These are phyloP conservation scores for Trypethelium eluteriae DNA, from an alignment of 495 filamentous ascomycete species.

Conservation along the genomic window DNA sequence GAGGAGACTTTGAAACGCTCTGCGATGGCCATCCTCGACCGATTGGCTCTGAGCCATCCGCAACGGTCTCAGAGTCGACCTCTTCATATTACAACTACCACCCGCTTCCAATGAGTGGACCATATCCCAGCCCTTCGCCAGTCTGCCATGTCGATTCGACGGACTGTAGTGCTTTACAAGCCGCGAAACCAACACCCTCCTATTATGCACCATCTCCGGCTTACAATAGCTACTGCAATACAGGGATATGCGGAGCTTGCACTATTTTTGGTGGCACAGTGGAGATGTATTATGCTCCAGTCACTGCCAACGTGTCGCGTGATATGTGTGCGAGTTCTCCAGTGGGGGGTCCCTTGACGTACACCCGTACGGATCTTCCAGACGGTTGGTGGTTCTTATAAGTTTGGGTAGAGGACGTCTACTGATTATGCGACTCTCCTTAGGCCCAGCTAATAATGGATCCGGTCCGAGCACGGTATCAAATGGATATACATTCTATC, in stretches of 20 bases:
- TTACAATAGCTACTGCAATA: slow-evolving; percentile 1
- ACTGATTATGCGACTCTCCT: not conserved
- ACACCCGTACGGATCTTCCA: slow-evolving; percentile 1
- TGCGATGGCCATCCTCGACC: slow-evolving; percentile 19
- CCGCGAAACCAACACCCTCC: not conserved
- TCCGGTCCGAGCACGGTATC: slow-evolving; percentile 8
- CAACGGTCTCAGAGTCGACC: slow-evolving; percentile 12
- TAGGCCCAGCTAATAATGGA: not conserved
- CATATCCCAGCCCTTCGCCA: not conserved
- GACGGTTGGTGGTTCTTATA: not conserved
- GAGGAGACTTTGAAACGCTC: slow-evolving; percentile 9
- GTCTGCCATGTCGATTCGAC: not conserved
- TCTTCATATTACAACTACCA: not conserved
- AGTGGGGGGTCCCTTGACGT: not conserved
- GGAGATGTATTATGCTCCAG: slow-evolving; percentile 10
- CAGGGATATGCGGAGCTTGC: not conserved
- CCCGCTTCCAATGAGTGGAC: not conserved
- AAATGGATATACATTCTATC: slow-evolving; percentile 7
- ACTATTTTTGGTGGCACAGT: slow-evolving; percentile 8
- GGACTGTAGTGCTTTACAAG: not conserved
- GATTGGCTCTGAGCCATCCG: not conserved
- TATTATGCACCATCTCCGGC: not conserved
- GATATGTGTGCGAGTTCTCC: slow-evolving; percentile 13
- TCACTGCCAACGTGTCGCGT: slow-evolving; percentile 4
- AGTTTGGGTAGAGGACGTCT: not conserved